phyloP scores from a whole-genome alignment of 768 basidiomycete genomes.

The Naganishia randhawae region DNA sequence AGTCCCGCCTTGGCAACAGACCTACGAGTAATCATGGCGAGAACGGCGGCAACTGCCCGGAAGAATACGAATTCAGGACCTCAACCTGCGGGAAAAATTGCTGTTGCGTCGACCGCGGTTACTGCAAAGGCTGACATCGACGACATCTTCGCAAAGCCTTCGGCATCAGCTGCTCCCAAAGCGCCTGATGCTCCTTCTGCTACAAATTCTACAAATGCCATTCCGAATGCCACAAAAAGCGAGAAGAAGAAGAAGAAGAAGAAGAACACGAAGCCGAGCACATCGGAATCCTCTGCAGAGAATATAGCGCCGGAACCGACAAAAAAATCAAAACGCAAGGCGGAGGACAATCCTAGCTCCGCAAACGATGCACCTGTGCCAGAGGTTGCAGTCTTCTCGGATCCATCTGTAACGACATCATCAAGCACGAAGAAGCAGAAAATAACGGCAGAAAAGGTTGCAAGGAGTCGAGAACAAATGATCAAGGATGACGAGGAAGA shows the following conservation, averaged over 20 bases:
- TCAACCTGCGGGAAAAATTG: background rate
- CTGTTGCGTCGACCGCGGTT: background rate
- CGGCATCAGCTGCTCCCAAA: background rate
- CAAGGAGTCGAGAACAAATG: slow-evolving; percentile 27
- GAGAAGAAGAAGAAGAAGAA: slow-evolving; percentile 44
- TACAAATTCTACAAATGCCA: no score
- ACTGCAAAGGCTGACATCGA: slow-evolving; percentile 26
- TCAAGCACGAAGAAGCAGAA: slow-evolving; percentile 13
- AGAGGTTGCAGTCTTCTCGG: slow-evolving; percentile 25
- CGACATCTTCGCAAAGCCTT: slow-evolving; percentile 28
- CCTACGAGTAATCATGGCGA: background rate
- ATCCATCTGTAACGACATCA: slow-evolving; percentile 24
- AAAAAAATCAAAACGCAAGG: background rate
- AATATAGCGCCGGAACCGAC: background rate
- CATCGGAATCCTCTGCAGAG: background rate
- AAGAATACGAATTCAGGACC: background rate
- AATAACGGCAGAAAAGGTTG: slow-evolving; percentile 28
- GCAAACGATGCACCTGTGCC: slow-evolving; percentile 2
- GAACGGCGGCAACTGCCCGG: background rate
- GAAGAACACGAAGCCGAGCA: slow-evolving; percentile 42
- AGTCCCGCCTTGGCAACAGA: background rate
- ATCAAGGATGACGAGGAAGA: slow-evolving; percentile 39
- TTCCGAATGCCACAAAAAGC: background rate
- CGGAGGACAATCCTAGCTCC: background rate
- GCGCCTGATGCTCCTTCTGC: background rate